Evolutionary conservation across 805 yeast genomes (phyloP).

Genomic region (Metschnikowia sp.): DNA sequence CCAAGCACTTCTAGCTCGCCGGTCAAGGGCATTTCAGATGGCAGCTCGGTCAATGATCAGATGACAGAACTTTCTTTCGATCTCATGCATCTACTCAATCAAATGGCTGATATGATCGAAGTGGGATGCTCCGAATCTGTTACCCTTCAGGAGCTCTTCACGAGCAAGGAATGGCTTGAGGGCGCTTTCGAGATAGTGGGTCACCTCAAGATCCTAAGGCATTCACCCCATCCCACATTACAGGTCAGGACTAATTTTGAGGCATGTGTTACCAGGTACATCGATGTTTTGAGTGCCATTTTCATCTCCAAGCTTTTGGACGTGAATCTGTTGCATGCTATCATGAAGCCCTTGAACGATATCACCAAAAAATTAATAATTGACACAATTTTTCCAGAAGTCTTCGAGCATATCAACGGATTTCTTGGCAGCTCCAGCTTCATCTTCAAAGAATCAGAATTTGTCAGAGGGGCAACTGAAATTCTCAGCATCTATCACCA

Average conservation of each 20-base stretch:
- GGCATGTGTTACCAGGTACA: conserved; percentile 25
- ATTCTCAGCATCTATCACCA: conserved; percentile 25
- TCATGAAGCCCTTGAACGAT: conserved; percentile 28
- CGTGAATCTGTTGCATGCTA: conserved; percentile 20
- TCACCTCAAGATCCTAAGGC: conserved; percentile 24
- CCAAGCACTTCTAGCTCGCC: conserved; percentile 37
- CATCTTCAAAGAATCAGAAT: conserved; percentile 33
- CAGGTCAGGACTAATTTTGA: conserved; percentile 18
- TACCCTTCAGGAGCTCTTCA: conserved; percentile 23
- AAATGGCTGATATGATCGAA: conserved; percentile 29
- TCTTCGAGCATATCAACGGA: conserved; percentile 34
- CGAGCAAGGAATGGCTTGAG: conserved; percentile 34
- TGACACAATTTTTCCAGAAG: conserved; percentile 33
- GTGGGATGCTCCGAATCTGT: conserved; percentile 25
- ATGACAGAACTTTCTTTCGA: conserved; percentile 27
- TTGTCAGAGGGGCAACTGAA: conserved; percentile 24
- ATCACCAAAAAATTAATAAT: conserved; percentile 33
- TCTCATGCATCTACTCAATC: conserved; percentile 33
- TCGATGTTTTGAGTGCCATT: conserved; percentile 31
- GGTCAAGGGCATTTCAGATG: conserved; percentile 2
- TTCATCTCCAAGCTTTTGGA: conserved; percentile 31
- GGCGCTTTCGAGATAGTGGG: conserved; percentile 38
- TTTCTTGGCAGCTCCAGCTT: conserved; percentile 31
- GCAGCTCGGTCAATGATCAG: conserved; percentile 9
- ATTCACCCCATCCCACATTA: conserved; percentile 21